Evolutionary conservation across 31 red algal species (phyloP), one percentile per base, ranked within the genome.

Genomic region (Asparagopsis taxiformis): DNA sequence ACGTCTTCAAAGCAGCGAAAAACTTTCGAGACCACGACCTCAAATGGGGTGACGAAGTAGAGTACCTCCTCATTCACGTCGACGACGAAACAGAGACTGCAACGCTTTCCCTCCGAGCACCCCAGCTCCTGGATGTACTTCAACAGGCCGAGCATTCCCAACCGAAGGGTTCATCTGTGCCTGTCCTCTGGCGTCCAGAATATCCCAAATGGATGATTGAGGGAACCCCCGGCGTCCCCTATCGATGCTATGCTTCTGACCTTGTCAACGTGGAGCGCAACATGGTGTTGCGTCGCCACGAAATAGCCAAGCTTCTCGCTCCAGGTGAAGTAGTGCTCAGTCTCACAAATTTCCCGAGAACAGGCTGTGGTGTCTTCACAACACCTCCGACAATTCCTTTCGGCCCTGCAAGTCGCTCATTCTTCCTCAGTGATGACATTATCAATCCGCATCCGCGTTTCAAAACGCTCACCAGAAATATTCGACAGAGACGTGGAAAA

Each of bases 371-470:
- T 17, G 46, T 62, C 3, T 95, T 88, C 41, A 94, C 91, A 0
- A 65, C 62, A 15, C 91, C 96, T 1, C 57, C 67, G 39, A 69
- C 56, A 30, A 13, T 65, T 1, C 77, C 82, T 1, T 77, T 75
- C 57, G 96, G 96, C 22, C 82, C 81, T 8, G 70, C 82, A 10
- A 72, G 91, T 17, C 72, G 74, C 33, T 89, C 81, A 1, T 85
- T 95, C 31, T 99, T 89, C 68, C 80, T 78, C 19, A 77, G 87
- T 51, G 96, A 99, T 62, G 83, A 67, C 17, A 84, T 87, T 35
- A 99, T 99, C 43, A 92, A 78, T 51, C 96, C 96, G 15, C 96
- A 99, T 77, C 96, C 96, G 3, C 96, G 96, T n/a, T 99, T 99
- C 54, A 55, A 70, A 3, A 99, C 96, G 1, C 88, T 99, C 53